Evolutionary conservation across 2,329 filamentous ascomycete genomes (phyloP), one percentile per base, ranked within the genome.

Genomic region (Bipolaris oryzae): DNA sequence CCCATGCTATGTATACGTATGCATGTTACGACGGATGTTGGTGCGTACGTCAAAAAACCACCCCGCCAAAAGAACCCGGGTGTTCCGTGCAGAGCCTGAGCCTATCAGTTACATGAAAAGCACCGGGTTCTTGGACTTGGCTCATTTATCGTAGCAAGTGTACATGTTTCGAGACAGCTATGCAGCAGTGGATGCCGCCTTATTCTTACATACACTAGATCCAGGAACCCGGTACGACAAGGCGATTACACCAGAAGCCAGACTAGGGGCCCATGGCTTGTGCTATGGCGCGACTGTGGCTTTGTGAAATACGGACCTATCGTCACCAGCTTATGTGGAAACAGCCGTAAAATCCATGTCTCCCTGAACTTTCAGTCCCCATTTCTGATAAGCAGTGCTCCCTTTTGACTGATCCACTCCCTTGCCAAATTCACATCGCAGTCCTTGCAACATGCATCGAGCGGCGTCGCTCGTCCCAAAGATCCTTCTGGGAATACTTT

Each of bases 401-500:
- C 5, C 10, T 31, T 13, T 31, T 11, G n/a, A 33, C 28, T 2
- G 5, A 18, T 10, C 16, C 2, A 2, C 16, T 15, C 28, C 7
- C 25, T 15, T 10, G 6, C 10, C 20, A 31, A 7, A 13, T 33
- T 28, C 7, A 18, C 18, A n/a, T 33, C 9, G 10, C 11, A 11
- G 7, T 15, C 7, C n/a, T 28, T 15, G n/a, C 20, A 48, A 3
- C 5, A 48, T 48, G 45, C 15, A 16, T 13, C 21, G 18, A 13
- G 21, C 9, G 9, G n/a, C n/a, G 13, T n/a, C 45, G 3, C 3
- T 48, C 3, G 13, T 50, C 3, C 52, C 52, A 1, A 58, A 55
- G 20, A 25, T 61, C 15, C 7, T 61, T 11, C 15, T 53, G 16
- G 49, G 43, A 16, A 9, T 61, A 4, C 41, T 61, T 1, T 18